Evolutionary conservation across 2,329 filamentous ascomycete species (phyloP), one percentile per base, ranked within the genome.

Genomic region (Aureobasidium sp.): DNA sequence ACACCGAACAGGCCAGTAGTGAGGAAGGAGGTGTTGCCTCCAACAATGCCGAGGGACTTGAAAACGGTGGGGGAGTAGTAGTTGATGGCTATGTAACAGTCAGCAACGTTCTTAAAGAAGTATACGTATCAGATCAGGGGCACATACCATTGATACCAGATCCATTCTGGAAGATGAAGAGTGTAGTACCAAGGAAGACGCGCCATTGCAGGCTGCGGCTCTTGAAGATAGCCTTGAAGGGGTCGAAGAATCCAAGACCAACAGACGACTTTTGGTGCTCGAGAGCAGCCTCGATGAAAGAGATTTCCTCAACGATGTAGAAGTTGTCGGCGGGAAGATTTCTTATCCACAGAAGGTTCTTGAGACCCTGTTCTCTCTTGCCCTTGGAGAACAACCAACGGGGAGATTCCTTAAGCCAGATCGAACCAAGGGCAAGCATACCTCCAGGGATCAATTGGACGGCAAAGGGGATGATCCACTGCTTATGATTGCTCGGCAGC

Each of bases 301-400:
- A 79, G 32, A 92, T 78, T 72, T 92, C 89, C 71, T 92, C 88
- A 1, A 87, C 75, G 63, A 92, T 87, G 71, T 91, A 91, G n/a
- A 83, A 74, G 65, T 89, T 79, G 6, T 80, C 77, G 0, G 75
- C 70, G 7, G 76, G 71, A 1, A 87, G 79, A 54, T 85, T 82
- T 45, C 85, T 80, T 65, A 89, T 83, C 84, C 85, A 88, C 77
- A 81, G 83, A 3, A 79, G 68, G 49, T 78, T 78, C 59, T 70
- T 70, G 9, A 79, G 61, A 2, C 76, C 77, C 61, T 74, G 63
- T 13, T 75, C 72, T 34, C 76, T 73, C 39, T 70, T 69, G 55
- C 75, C 73, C 62, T 77, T 78, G 29, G 68, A 69, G 63, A 78
- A 69, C 10, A 78, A 69, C 77, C 76, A 79, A 45, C 77, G 70